Percentiles rank a stretch among this genome's conserved stretches.
phyloP scores from a whole-genome alignment of 192 early-diverging fungal species.

The Thamnidium elegans region DNA sequence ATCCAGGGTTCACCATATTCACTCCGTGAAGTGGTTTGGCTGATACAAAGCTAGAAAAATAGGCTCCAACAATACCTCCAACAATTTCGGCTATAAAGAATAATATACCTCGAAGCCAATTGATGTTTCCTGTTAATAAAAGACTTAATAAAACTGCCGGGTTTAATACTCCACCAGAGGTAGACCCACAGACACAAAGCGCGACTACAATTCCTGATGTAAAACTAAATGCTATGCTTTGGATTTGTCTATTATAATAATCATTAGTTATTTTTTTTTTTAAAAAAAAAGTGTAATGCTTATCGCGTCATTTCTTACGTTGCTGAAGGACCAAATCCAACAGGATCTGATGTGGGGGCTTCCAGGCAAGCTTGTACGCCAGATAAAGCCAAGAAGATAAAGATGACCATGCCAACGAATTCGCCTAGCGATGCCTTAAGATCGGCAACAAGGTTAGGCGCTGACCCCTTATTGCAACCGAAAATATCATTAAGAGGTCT shows the following conservation, averaged over 20 bases:
- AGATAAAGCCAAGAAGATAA: conserved; percentile 41
- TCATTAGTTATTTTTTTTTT: background rate
- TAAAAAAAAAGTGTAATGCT: background rate
- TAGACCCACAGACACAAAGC: conserved; percentile 47
- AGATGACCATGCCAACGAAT: conserved; percentile 42
- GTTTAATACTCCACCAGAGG: conserved; percentile 62
- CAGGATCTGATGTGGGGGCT: background rate
- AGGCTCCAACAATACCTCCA: conserved; percentile 56
- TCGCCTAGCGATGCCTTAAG: conserved; percentile 34
- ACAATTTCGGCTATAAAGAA: conserved; percentile 59
- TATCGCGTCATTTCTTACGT: conserved; percentile 8
- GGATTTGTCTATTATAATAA: conserved; percentile 22
- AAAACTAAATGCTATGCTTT: conserved; percentile 43
- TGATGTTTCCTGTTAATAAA: conserved; percentile 51
- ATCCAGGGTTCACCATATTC: conserved; percentile 32
- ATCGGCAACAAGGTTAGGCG: conserved; percentile 14
- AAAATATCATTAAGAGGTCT: too few relatives aligned
- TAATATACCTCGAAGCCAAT: conserved; percentile 33
- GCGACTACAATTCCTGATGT: conserved; percentile 43
- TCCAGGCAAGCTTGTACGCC: conserved; percentile 35
- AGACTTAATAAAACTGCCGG: conserved; percentile 63
- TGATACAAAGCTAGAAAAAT: conserved; percentile 32
- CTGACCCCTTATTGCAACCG: background rate
- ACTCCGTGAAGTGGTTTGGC: conserved; percentile 29
- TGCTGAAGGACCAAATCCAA: background rate